Conservation (phyloP, 192 early-diverging fungal genomes). For the Hyaloraphidium curvatum region DNA sequence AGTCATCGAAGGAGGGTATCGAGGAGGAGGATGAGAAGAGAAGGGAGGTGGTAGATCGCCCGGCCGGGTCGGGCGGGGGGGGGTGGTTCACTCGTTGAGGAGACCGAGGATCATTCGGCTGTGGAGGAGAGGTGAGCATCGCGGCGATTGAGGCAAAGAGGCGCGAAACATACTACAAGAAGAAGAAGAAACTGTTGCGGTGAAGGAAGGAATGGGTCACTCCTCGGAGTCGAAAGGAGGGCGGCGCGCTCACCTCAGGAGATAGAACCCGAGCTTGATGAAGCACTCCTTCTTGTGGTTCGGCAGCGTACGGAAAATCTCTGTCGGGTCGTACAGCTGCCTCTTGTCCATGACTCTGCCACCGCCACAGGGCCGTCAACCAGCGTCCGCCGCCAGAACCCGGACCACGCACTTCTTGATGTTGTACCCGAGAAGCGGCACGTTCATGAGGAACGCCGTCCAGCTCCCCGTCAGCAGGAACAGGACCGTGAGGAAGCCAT, state of each 20-base stretch:
- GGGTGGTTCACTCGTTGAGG: neutral
- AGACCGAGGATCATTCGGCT: slow-evolving; percentile 3
- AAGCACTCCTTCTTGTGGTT: slow-evolving; percentile 93
- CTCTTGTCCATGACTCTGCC: slow-evolving; percentile 55
- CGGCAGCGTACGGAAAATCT: slow-evolving; percentile 86
- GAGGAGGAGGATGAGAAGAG: neutral
- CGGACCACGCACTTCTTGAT: slow-evolving; percentile 48
- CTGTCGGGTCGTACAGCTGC: slow-evolving; percentile 94
- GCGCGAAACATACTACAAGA: slow-evolving; percentile 30
- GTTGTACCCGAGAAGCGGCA: slow-evolving; percentile 73
- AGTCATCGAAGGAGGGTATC: too few relatives aligned
- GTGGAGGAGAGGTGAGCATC: neutral
- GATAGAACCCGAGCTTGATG: slow-evolving; percentile 90
- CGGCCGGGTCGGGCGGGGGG: neutral
- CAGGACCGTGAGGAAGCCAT: slow-evolving; percentile 57
- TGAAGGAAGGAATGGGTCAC: too few relatives aligned
- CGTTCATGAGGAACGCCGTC: slow-evolving; percentile 65
- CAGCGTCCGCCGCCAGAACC: neutral
- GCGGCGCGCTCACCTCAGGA: too few relatives aligned
- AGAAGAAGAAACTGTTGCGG: slow-evolving; percentile 95
- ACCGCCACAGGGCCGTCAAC: slow-evolving; percentile 5
- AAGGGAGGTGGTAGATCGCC: neutral
- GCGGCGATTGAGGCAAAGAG: neutral
- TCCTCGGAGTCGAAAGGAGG: too few relatives aligned
- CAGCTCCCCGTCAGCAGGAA: slow-evolving; percentile 79